Evolutionary conservation across 257 asterid genomes (phyloP), one percentile per base, ranked within the genome.

Genomic region (Lycium barbarum): DNA sequence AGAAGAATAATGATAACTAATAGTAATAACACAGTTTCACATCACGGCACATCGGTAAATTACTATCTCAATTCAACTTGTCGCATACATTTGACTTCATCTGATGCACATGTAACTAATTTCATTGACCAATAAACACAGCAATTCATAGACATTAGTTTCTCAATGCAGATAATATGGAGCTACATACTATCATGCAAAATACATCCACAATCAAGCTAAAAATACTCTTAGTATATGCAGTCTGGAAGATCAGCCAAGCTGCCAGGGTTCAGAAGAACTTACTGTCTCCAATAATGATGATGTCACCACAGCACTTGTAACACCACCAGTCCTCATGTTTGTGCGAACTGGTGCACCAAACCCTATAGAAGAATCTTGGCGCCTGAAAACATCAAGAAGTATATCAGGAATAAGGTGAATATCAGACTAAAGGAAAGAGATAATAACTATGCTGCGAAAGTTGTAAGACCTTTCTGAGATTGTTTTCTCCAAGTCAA

Each of bases 351-450:
- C 97, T 20, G 98, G 97, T 45, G 98, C 99, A 55, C 98, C 98
- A 85, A 97, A 97, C 59, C 99, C 99, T 81, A 97, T 97, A 13
- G 99, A 97, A 81, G 99, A 97, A 92, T 97, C 99, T 81, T 97
- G 99, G 49, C 98, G 99, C 88, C 99, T 97, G 97, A 74, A 85
- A 89, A 61, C 84, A 86, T 59, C 71, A 78, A 85, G 36, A 62
- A 67, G 84, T 78, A 68, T 83, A 83, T 70, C 78, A 79, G 70
- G 79, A 49, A 59, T 53, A 9, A 45, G 83, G 47, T 63, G n/a
- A 18, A 79, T 17, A 9, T 54, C 45, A 49, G 22, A 12, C 55
- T n/a, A 47, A 14, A 79, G 83, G 81, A 7, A 63, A 55, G 59
- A 53, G 17, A 51, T 63, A 17, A 47, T 26, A 70, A 80, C 67